Evolutionary conservation across 179 eudicot species (phyloP).

Genomic region (Spergularia azorica): DNA sequence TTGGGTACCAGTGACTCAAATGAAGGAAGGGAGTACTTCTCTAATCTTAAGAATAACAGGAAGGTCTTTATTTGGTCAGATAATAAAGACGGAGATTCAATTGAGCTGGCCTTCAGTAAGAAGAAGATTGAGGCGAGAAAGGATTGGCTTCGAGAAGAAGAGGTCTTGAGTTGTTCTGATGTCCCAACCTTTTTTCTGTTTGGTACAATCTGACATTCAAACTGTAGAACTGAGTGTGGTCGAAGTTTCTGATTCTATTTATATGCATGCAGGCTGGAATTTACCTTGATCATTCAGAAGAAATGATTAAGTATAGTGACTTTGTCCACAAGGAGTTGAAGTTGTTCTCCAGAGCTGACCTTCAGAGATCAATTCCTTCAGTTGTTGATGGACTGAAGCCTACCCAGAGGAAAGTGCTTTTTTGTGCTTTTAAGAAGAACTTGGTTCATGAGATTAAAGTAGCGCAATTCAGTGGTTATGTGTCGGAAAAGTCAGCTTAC

Average conservation of each 20-base stretch:
- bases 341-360: slow-evolving; percentile 88
- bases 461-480: slow-evolving; percentile 85
- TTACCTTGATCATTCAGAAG: slow-evolving; percentile 64
- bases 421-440: slow-evolving; percentile 77
- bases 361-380: slow-evolving; percentile 89
- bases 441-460: slow-evolving; percentile 68
- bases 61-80: slow-evolving; percentile 78
- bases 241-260: slow-evolving; percentile 3
- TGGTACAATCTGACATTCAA: too few species aligned
- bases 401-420: slow-evolving; percentile 94
- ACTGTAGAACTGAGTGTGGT: background rate
- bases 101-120: slow-evolving; percentile 95
- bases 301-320: slow-evolving; percentile 69
- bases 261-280: slow-evolving; percentile 65
- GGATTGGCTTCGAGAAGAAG: slow-evolving; percentile 84
- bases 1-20: slow-evolving; percentile 80
- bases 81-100: slow-evolving; percentile 75
- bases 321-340: slow-evolving; percentile 94
- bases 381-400: slow-evolving; percentile 97
- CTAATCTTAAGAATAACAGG: slow-evolving; percentile 58
- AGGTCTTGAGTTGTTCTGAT: slow-evolving; percentile 42
- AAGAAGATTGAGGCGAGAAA: slow-evolving; percentile 96
- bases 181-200: background rate
- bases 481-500: slow-evolving; percentile 84
- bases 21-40: slow-evolving; percentile 83